Base-by-base conservation (phyloP, 257 asterid genomes). In the Oldenlandia corymbosa region DNA sequence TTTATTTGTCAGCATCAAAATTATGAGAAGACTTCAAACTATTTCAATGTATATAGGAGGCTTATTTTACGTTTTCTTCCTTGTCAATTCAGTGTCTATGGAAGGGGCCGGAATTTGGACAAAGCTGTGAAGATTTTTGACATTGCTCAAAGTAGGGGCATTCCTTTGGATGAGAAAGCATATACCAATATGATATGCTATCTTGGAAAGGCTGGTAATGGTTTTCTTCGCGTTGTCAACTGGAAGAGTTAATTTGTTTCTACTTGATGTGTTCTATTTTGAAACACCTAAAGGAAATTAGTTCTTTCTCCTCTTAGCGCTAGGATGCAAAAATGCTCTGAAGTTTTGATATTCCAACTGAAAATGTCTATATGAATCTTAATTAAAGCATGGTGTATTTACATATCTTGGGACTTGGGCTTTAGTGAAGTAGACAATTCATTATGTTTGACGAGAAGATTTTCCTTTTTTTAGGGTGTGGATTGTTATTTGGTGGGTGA, bases 201-300 rank as follows among this genome's bases (percentile, higher is more conserved):
- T 69, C 91, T 80, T 56, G 98, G 95, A 67, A 92, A 92, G 86
- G 89, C 97, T 64, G 97, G 98, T 92, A 56, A 64, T 61, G 18
- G 27, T 23, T 50, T 5, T 60, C 46, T 12, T 60, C 37, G 36
- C 30, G 24, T 46, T 58, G 32, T n/a, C 16, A 26, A 60, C 20
- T 60, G 41, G 56, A 55, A 54, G 36, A 31, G 27, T 4, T n/a
- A 60, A 42, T 27, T 26, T 47, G 48, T 14, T 50, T n/a, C 58
- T 32, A 6, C 39, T 67, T 46, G 20, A 46, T 8, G 23, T 21
- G 11, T 43, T 57, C 28, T 45, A 48, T 17, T 60, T 23, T 18
- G 20, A 21, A 34, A 21, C n/a, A n/a, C n/a, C n/a, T n/a, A n/a
- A n/a, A 14, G 17, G 26, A 59, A 48, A 37, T 58, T 68, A 5